Conservation (phyloP, 2,329 filamentous ascomycete species). For the Clarireedia sp. region DNA sequence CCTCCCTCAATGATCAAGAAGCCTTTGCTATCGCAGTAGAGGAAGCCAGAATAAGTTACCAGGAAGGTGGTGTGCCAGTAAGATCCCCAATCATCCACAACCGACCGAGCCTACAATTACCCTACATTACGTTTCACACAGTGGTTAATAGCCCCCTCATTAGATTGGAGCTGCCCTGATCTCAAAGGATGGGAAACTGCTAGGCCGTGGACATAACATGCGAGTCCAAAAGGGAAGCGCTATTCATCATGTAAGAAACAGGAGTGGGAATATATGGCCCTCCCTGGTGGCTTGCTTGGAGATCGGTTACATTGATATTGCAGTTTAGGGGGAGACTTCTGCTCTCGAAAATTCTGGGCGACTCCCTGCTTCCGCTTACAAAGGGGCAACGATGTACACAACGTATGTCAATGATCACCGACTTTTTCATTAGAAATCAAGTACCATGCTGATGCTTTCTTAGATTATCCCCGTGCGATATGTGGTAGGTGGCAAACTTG, state of each 20-base stretch:
- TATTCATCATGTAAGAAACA: slow-evolving; percentile 55
- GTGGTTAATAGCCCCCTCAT: not conserved
- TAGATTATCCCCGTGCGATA: slow-evolving; percentile 64
- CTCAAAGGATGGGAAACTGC: slow-evolving; percentile 58
- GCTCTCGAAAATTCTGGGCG: slow-evolving; percentile 68
- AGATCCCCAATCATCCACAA: slow-evolving; percentile 10
- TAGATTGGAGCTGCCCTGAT: slow-evolving; percentile 53
- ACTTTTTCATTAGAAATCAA: not conserved
- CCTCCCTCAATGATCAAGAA: slow-evolving; percentile 31
- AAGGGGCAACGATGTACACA: slow-evolving; percentile 74
- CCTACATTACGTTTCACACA: not conserved
- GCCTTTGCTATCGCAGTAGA: slow-evolving; percentile 39
- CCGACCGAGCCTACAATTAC: not conserved
- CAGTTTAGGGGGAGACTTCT: slow-evolving; percentile 62
- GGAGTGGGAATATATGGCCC: slow-evolving; percentile 8
- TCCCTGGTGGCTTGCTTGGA: not conserved
- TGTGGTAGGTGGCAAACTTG: slow-evolving; percentile 45
- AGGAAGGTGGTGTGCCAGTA: slow-evolving; percentile 43
- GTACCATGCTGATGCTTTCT: not conserved
- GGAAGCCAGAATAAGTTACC: slow-evolving; percentile 38
- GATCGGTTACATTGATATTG: not conserved
- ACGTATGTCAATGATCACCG: slow-evolving; percentile 33
- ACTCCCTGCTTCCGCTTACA: slow-evolving; percentile 60
- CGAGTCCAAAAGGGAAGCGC: slow-evolving; percentile 64
- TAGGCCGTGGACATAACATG: slow-evolving; percentile 69